Percentiles rank a stretch among this genome's conserved stretches.
These are phyloP conservation scores for Trypanosomatidae sp. DNA, from an alignment of 208 protist genomes.

Conservation along the genomic window DNA sequence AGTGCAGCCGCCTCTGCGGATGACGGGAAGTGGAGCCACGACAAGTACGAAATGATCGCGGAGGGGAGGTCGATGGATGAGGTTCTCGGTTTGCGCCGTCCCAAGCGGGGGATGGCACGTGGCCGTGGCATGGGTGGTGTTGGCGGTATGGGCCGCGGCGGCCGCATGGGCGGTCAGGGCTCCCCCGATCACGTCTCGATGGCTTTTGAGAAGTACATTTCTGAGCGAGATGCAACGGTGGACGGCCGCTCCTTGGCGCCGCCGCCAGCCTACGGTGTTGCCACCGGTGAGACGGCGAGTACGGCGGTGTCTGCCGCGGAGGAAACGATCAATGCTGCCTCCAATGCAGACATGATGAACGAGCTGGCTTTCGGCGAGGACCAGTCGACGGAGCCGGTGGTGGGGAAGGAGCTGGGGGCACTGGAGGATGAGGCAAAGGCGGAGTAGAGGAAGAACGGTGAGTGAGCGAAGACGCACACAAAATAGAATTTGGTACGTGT, in stretches of 20 bases:
- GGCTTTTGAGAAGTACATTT: constrained; percentile 55
- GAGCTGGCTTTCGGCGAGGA: constrained; percentile 30
- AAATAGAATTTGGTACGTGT: too few species aligned
- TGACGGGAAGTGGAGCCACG: constrained; percentile 62
- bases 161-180: constrained; percentile 34
- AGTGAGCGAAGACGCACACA: too few species aligned
- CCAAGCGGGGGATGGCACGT: constrained; percentile 27
- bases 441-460: too few species aligned
- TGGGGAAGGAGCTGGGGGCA: constrained; percentile 8
- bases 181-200: constrained; percentile 36
- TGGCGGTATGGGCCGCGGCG: too few species aligned
- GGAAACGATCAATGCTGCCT: too few species aligned
- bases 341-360: too few species aligned
- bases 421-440: constrained; percentile 15
- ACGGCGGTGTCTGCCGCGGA: neutral
- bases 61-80: constrained; percentile 59
- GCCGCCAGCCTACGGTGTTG: neutral
- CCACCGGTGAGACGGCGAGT: neutral
- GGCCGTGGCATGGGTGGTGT: constrained; percentile 33
- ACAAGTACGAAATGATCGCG: constrained; percentile 67
- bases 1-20: neutral
- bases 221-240: constrained; percentile 31
- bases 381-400: constrained; percentile 11
- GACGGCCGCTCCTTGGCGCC: neutral
- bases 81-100: constrained; percentile 38